Percentiles rank a stretch among this genome's conserved stretches.
These are phyloP conservation scores for Syncephalastrum monosporum DNA, from an alignment of 371 early-diverging fungal species.

Conservation along the genomic window DNA sequence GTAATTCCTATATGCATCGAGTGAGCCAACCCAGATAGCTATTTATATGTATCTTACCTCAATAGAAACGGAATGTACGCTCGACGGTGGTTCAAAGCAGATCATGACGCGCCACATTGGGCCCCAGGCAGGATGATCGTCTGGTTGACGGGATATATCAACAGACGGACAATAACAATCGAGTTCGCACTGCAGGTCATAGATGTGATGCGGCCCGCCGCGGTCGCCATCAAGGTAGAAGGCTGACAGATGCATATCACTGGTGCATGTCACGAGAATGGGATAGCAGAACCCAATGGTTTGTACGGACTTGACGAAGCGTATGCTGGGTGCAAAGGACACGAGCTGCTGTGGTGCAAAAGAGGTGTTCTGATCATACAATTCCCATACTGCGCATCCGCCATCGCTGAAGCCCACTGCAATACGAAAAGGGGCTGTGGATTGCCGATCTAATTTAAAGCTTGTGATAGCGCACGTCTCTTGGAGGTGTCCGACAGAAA, in stretches of 20 bases:
- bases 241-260: conserved; percentile 27
- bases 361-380: neutral
- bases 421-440: conserved; percentile 14
- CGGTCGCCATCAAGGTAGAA: conserved; percentile 19
- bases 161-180: too few species aligned
- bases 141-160: too few species aligned
- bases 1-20: conserved; percentile 21
- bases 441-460: conserved; percentile 16
- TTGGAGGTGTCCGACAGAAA: conserved; percentile 4
- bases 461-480: conserved; percentile 16
- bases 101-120: conserved; percentile 20
- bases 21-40: too few species aligned
- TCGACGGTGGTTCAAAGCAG: conserved; percentile 36
- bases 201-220: too few species aligned
- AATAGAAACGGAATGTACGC: conserved; percentile 25
- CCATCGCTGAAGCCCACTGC: conserved; percentile 45
- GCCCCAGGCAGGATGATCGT: too few species aligned
- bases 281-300: conserved; percentile 33
- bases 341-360: too few species aligned
- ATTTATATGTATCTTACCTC: neutral
- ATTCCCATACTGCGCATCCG: conserved; percentile 40
- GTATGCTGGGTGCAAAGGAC: too few species aligned
- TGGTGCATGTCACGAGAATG: conserved; percentile 32
- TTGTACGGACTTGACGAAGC: neutral
- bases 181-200: too few species aligned